Percentiles rank a stretch among this genome's conserved stretches.
These are phyloP conservation scores for Phycomyces nitens DNA, from an alignment of 192 early-diverging fungal genomes.

Conservation along the genomic window DNA sequence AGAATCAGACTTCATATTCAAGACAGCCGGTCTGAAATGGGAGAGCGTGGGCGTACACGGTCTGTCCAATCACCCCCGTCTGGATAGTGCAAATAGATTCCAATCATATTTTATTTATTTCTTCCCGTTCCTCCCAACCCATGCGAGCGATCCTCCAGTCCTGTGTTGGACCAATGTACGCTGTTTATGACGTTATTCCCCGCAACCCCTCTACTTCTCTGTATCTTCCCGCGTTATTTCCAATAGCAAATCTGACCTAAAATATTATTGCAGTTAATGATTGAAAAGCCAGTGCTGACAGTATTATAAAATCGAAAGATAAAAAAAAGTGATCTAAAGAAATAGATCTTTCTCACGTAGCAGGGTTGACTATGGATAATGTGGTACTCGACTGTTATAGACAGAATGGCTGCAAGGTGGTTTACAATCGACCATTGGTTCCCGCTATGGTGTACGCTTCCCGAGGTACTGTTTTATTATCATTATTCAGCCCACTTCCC, in stretches of 20 bases:
- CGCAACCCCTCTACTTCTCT: background rate
- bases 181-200: background rate
- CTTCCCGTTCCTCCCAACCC: constrained; percentile 1
- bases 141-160: constrained; percentile 2
- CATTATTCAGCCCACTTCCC: background rate
- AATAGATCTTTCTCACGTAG: too few relatives aligned
- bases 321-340: too few relatives aligned
- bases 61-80: background rate
- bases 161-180: background rate
- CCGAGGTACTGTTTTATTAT: background rate
- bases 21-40: too few relatives aligned
- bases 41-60: background rate
- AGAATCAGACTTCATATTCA: too few relatives aligned
- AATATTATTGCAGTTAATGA: too few relatives aligned
- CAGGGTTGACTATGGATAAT: background rate
- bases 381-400: background rate
- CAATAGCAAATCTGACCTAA: too few relatives aligned
- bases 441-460: background rate
- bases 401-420: background rate
- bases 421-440: background rate
- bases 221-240: too few relatives aligned
- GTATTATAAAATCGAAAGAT: too few relatives aligned
- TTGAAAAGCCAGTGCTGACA: too few relatives aligned
- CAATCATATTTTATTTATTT: background rate
- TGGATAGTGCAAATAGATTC: background rate